Evolutionary conservation across 1,284 basidiomycete genomes (phyloP).

Genomic region (Boletus semigastroideus): DNA sequence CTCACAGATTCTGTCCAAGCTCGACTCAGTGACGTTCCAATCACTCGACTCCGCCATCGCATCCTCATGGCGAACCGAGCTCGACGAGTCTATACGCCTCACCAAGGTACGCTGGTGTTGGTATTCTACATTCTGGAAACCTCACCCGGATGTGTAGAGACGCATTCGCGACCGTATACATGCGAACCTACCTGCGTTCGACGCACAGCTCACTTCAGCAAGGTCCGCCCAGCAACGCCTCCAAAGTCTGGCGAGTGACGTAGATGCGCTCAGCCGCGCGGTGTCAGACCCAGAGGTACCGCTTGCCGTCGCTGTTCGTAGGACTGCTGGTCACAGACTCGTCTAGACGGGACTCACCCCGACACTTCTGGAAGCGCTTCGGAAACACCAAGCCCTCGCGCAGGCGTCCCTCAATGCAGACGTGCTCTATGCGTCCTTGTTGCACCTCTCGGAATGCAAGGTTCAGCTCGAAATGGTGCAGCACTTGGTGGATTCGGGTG

Average conservation of each 20-base stretch:
- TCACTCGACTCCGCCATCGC: slow-evolving; percentile 59
- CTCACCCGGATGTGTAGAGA: slow-evolving; percentile 40
- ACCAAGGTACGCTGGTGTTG: slow-evolving; percentile 54
- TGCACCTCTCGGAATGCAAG: slow-evolving; percentile 53
- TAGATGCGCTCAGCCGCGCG: slow-evolving; percentile 48
- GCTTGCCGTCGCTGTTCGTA: background rate
- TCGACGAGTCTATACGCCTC: slow-evolving; percentile 62
- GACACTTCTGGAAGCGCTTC: slow-evolving; percentile 49
- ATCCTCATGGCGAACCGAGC: slow-evolving; percentile 66
- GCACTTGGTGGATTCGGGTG: slow-evolving; percentile 50
- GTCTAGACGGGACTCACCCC: slow-evolving; percentile 66
- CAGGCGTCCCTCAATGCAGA: slow-evolving; percentile 59
- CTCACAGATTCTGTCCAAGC: slow-evolving; percentile 63
- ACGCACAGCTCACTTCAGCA: slow-evolving; percentile 60
- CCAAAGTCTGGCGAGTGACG: slow-evolving; percentile 48
- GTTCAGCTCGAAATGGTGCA: slow-evolving; percentile 44
- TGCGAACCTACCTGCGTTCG: slow-evolving; percentile 58
- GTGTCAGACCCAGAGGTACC: slow-evolving; percentile 60
- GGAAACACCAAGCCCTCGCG: slow-evolving; percentile 56
- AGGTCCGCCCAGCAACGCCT: slow-evolving; percentile 63
- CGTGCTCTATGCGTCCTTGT: slow-evolving; percentile 48
- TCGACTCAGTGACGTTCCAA: slow-evolving; percentile 58
- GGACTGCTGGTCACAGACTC: slow-evolving; percentile 11
- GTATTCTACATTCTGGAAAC: slow-evolving; percentile 1
- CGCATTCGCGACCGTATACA: slow-evolving; percentile 69